Evolutionary conservation across 345 rosid genomes (phyloP).

Genomic region (Pelargonium nanum): DNA sequence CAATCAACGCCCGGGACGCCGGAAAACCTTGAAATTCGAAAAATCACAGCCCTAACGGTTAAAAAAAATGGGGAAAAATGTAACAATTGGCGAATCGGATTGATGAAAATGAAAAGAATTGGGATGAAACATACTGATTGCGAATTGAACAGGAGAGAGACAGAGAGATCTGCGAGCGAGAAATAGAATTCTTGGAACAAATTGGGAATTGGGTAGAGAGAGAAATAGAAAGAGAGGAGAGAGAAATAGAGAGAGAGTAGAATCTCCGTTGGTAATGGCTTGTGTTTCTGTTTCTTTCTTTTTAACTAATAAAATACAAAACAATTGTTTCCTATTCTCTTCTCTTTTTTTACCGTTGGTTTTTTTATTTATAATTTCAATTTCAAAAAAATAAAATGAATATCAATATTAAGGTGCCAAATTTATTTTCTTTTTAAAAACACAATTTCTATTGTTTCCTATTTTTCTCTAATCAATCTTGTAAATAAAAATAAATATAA

Average conservation of each 20-base stretch:
- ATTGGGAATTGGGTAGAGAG: neutral
- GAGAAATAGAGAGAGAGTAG: neutral
- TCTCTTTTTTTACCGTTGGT: too few species aligned
- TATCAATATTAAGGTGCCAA: too few species aligned
- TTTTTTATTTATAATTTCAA: too few species aligned
- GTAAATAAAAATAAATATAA: too few species aligned
- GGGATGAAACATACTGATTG: neutral
- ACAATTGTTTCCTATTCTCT: too few species aligned
- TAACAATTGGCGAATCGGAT: neutral
- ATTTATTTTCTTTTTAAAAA: too few species aligned
- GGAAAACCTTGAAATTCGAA: neutral
- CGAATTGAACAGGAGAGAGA: neutral
- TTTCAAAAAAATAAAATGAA: too few species aligned
- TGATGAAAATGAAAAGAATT: neutral
- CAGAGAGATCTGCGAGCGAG: neutral
- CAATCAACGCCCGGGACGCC: neutral
- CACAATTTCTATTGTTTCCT: too few species aligned
- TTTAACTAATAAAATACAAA: too few species aligned
- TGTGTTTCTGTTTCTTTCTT: neutral
- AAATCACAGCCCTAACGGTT: neutral
- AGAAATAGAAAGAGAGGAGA: neutral
- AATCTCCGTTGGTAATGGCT: neutral
- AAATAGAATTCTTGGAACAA: neutral
- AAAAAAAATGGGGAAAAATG: neutral
- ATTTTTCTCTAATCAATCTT: too few species aligned